A percentile compares a stretch with the other conserved stretches of the same genome.
Evolutionary conservation across 306 rosid genomes (phyloP).

Genomic region (Sindora glabra): DNA sequence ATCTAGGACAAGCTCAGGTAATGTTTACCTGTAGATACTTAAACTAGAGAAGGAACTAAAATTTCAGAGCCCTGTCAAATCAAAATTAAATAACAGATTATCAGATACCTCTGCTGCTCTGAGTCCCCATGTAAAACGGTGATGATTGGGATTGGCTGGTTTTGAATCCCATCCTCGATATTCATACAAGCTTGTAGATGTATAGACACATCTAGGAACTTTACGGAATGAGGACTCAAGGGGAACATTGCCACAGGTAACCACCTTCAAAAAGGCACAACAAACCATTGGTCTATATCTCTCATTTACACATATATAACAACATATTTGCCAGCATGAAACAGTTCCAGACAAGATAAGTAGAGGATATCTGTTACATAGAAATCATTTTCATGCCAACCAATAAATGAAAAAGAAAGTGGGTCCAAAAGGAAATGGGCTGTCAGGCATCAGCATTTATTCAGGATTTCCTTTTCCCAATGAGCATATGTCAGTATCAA

Average conservation of each 20-base stretch:
- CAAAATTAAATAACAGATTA: neutral
- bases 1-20: too few species aligned
- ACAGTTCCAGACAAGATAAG: too few species aligned
- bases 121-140: slow-evolving; percentile 94
- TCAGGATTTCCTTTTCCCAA: too few species aligned
- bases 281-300: slow-evolving; percentile 20
- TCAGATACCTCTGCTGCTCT: slow-evolving; percentile 74
- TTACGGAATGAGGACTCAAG: slow-evolving; percentile 88
- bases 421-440: too few species aligned
- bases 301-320: slow-evolving; percentile 4
- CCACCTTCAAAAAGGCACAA: slow-evolving; percentile 67
- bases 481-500: too few species aligned
- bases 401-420: slow-evolving; percentile 2
- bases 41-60: neutral
- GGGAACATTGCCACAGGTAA: slow-evolving; percentile 95
- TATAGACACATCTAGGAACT: slow-evolving; percentile 93
- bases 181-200: slow-evolving; percentile 89
- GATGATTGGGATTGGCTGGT: slow-evolving; percentile 87
- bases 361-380: neutral
- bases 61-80: neutral
- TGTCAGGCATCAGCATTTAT: too few species aligned
- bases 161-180: slow-evolving; percentile 98
- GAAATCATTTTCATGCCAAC: slow-evolving; percentile 10
- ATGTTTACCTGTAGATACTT: neutral
- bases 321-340: too few species aligned